These are phyloP conservation scores for Centella asiatica DNA, from an alignment of 129 eudicot species.

Conservation along the genomic window DNA sequence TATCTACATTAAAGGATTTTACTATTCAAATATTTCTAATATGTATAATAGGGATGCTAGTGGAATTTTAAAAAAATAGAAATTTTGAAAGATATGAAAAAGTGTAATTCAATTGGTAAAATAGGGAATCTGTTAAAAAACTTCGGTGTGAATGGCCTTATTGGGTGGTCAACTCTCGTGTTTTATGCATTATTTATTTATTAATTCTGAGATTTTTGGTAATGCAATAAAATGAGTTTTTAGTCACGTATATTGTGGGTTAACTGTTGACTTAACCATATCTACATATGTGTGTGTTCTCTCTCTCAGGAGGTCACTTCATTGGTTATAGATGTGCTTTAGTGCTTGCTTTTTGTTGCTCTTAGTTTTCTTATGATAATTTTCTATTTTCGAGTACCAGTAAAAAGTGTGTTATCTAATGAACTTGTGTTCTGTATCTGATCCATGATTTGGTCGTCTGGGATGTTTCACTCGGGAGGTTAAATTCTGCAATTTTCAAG, in stretches of 20 bases:
- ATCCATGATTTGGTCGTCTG: constrained; percentile 51
- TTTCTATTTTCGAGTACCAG: too few species aligned
- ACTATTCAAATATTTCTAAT: too few species aligned
- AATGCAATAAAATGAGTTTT: not conserved
- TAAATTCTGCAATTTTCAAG: constrained; percentile 33
- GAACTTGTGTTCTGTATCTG: constrained; percentile 43
- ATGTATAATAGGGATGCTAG: too few species aligned
- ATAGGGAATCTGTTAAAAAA: too few species aligned
- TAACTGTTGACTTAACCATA: not conserved
- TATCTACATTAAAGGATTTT: too few species aligned
- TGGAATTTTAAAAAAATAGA: too few species aligned
- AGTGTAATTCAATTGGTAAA: too few species aligned
- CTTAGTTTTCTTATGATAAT: not conserved
- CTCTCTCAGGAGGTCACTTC: not conserved
- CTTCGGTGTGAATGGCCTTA: too few species aligned
- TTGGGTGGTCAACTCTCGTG: not conserved
- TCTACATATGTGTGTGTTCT: not conserved
- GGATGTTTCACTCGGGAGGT: constrained; percentile 48
- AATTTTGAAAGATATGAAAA: too few species aligned
- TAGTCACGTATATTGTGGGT: not conserved
- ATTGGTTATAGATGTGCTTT: constrained; percentile 1
- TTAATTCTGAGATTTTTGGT: not conserved
- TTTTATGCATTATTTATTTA: not conserved
- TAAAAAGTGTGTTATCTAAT: constrained; percentile 25
- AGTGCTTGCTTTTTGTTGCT: not conserved